Conservation (phyloP, 352 stramenopile genomes). For the Phytophthora podocarpi region DNA sequence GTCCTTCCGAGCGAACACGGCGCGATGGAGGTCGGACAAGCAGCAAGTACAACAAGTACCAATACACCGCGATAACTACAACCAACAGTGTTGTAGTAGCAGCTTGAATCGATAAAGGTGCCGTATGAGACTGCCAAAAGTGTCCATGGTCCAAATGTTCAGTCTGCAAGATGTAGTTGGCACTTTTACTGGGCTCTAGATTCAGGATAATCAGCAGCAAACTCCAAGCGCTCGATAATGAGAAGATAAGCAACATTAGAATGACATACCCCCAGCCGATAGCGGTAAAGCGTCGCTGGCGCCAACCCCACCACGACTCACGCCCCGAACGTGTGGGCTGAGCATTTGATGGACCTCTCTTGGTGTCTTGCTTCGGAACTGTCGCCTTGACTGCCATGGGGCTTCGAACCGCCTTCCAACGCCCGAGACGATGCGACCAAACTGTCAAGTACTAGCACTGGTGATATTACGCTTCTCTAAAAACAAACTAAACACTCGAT, state of each 20-base stretch:
- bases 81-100: conserved; percentile 11
- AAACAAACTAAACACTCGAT: no score
- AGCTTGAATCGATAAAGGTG: not conserved
- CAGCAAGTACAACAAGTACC: conserved; percentile 27
- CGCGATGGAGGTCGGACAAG: conserved; percentile 6
- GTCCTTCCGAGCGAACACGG: conserved; percentile 1
- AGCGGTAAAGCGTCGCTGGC: conserved; percentile 11
- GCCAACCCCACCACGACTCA: conserved; percentile 20
- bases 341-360: not conserved
- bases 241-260: conserved; percentile 25
- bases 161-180: conserved; percentile 47
- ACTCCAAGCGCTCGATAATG: conserved; percentile 34
- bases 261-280: conserved; percentile 23
- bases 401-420: conserved; percentile 9
- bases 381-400: not conserved
- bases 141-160: conserved; percentile 32
- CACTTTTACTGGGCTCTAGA: conserved; percentile 32
- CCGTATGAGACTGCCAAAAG: conserved; percentile 15
- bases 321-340: not conserved
- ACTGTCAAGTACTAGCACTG: no score
- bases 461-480: no score
- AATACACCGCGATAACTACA: conserved; percentile 24
- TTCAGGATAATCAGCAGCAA: conserved; percentile 44
- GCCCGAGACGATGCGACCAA: no score
- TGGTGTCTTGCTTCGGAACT: not conserved